Evolutionary conservation across 805 yeast species (phyloP).

Genomic region (Wickerhamomyces strasburgensis): DNA sequence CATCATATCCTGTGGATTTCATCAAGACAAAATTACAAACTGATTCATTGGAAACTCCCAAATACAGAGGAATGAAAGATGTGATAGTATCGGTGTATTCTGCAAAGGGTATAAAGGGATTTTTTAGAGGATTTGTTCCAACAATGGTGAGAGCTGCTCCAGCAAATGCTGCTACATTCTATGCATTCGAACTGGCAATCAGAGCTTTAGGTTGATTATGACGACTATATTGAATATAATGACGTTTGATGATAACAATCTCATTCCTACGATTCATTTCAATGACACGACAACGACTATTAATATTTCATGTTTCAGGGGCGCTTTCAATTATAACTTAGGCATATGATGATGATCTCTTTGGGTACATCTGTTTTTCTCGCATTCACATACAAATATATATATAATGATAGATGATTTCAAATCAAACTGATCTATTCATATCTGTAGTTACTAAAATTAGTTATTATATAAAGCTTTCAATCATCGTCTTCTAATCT

Average conservation of each 20-base stretch:
- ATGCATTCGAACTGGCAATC: conserved; percentile 87
- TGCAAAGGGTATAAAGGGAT: conserved; percentile 66
- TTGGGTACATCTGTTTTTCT: not conserved
- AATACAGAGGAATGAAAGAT: conserved; percentile 49
- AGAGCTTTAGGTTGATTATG: conserved; percentile 36
- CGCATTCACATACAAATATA: not conserved
- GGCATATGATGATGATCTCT: not conserved
- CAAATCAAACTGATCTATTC: too few species aligned
- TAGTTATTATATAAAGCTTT: too few species aligned
- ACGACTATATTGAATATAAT: too few species aligned
- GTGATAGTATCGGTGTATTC: conserved; percentile 53
- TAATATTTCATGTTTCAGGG: not conserved
- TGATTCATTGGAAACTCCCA: conserved; percentile 56
- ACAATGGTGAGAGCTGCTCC: conserved; percentile 96
- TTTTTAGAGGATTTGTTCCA: conserved; percentile 87
- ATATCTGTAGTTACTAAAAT: too few species aligned
- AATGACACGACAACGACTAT: not conserved
- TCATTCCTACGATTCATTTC: too few species aligned
- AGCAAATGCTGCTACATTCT: conserved; percentile 95
- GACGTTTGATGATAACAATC: too few species aligned
- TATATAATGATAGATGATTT: not conserved
- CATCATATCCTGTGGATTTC: conserved; percentile 88
- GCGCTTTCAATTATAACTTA: not conserved
- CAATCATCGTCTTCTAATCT: conserved; percentile 59
- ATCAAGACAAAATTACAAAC: conserved; percentile 86